A percentile compares a stretch with the other conserved stretches of the same genome.
phyloP scores from a whole-genome alignment of 495 filamentous ascomycete genomes.

The Xylaria cubensis region DNA sequence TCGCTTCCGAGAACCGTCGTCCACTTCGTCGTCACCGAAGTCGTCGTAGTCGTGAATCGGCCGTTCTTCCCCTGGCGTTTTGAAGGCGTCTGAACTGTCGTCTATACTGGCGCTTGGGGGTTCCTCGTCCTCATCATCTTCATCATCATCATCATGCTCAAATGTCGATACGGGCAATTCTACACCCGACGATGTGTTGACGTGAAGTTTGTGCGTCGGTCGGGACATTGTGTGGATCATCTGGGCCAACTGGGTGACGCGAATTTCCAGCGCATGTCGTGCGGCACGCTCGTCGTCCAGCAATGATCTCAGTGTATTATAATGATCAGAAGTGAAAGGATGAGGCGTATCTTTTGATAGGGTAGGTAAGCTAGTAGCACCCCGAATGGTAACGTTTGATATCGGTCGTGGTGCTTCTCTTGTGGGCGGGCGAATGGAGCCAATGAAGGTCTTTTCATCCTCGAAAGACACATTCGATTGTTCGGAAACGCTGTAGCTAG shows the following conservation, averaged over 20 bases:
- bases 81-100: conserved; percentile 47
- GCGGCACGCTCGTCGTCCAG: conserved; percentile 58
- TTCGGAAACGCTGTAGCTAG: conserved; percentile 41
- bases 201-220: conserved; percentile 37
- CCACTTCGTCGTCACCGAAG: conserved; percentile 50
- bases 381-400: conserved; percentile 51
- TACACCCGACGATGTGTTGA: conserved; percentile 31
- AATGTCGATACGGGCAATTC: conserved; percentile 45
- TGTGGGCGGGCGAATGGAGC: conserved; percentile 45
- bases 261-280: conserved; percentile 56
- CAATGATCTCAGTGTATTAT: conserved; percentile 47
- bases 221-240: conserved; percentile 49
- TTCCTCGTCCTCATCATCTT: conserved; percentile 42
- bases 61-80: conserved; percentile 52
- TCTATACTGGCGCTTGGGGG: conserved; percentile 33
- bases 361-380: conserved; percentile 49
- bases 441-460: conserved; percentile 47
- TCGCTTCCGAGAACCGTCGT: conserved; percentile 49
- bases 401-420: conserved; percentile 43
- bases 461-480: conserved; percentile 50
- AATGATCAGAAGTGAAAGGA: conserved; percentile 43
- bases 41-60: conserved; percentile 47
- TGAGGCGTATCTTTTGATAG: conserved; percentile 42
- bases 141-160: conserved; percentile 40
- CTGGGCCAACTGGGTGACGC: conserved; percentile 55